Evolutionary conservation across 176 grass and related monocot genomes (phyloP).

Genomic region (Puya raimondii): DNA sequence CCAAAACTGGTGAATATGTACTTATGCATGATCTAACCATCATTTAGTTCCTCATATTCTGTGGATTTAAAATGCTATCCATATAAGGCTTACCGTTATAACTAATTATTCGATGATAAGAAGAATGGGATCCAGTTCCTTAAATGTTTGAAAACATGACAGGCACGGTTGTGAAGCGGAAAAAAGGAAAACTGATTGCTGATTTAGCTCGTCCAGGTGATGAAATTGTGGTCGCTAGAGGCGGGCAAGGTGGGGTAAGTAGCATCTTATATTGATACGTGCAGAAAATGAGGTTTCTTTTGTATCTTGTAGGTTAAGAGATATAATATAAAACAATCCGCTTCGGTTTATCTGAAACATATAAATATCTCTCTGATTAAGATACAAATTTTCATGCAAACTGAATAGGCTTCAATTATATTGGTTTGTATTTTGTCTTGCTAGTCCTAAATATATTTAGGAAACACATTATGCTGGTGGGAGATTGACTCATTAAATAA

Average conservation of each 20-base stretch:
- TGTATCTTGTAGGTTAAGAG: neutral
- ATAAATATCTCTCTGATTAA: too few species aligned
- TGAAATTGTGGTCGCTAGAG: slow-evolving; percentile 83
- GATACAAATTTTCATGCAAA: too few species aligned
- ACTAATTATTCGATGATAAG: neutral
- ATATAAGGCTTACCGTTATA: neutral
- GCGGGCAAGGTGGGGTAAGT: slow-evolving; percentile 87
- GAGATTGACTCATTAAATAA: too few species aligned
- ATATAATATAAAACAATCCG: too few species aligned
- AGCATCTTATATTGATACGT: neutral
- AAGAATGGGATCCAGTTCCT: neutral
- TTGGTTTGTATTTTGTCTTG: too few species aligned
- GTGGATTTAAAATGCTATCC: too few species aligned
- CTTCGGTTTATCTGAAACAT: too few species aligned
- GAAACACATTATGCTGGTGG: too few species aligned
- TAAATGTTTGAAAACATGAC: slow-evolving; percentile 18
- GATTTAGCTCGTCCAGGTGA: slow-evolving; percentile 79
- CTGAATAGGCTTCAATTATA: too few species aligned
- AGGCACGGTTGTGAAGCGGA: slow-evolving; percentile 85
- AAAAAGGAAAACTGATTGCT: slow-evolving; percentile 75
- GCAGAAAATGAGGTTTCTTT: neutral
- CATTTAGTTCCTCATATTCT: neutral
- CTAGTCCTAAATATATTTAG: too few species aligned
- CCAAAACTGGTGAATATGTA: neutral
- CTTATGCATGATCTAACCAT: neutral